Conservation (phyloP, 495 filamentous ascomycete genomes). For the Chlorociboria aeruginascens region DNA sequence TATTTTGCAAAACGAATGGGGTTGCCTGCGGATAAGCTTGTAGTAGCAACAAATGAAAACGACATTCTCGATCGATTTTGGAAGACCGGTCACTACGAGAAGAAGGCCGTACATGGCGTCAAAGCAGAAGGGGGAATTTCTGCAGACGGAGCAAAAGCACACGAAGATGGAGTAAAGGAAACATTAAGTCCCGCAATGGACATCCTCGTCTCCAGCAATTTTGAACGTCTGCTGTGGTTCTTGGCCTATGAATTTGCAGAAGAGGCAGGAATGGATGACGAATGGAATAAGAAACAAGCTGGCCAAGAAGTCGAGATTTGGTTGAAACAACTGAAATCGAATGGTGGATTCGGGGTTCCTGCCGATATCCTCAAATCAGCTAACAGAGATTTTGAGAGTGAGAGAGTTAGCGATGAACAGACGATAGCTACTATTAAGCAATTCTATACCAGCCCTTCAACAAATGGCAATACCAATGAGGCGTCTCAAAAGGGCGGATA, state of each 20-base stretch:
- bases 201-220: conserved; percentile 89
- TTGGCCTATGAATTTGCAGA: conserved; percentile 54
- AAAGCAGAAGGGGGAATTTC: conserved; percentile 37
- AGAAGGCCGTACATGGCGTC: conserved; percentile 45
- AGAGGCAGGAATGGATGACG: conserved; percentile 39
- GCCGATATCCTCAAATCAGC: conserved; percentile 52
- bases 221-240: conserved; percentile 94
- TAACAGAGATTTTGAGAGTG: conserved; percentile 60
- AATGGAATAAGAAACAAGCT: conserved; percentile 46
- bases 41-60: conserved; percentile 87
- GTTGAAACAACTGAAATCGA: conserved; percentile 62
- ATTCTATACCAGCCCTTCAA: conserved; percentile 37
- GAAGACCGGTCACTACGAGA: conserved; percentile 71
- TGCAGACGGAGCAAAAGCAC: conserved; percentile 52
- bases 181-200: conserved; percentile 93
- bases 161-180: conserved; percentile 65
- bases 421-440: conserved; percentile 61
- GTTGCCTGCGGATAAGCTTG: conserved; percentile 68
- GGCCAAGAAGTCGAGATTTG: conserved; percentile 56
- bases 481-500: conserved; percentile 40
- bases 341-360: conserved; percentile 72
- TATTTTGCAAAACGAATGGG: conserved; percentile 90
- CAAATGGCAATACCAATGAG: conserved; percentile 9
- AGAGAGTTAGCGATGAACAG: conserved; percentile 69
- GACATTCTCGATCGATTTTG: conserved; percentile 82